Base-by-base conservation (phyloP, 805 yeast species). In the Brettanomyces naardenensis region DNA sequence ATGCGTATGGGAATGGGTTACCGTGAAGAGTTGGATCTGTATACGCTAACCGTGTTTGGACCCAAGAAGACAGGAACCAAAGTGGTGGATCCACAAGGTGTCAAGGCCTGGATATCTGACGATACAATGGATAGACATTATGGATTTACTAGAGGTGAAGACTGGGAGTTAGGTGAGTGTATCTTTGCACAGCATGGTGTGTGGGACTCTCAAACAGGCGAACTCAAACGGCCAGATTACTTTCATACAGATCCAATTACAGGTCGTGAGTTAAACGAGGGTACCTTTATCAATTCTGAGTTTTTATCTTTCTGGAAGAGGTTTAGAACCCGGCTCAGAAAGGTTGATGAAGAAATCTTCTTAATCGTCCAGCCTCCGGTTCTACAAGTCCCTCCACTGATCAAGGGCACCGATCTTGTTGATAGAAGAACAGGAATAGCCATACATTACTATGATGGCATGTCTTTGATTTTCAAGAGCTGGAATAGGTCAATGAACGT, bases 401-500 rank as follows among this genome's bases (percentile, higher is more conserved):
- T 85, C 43, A 68, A 67, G 41, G 69, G 68, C 10, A 68, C 73
- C 30, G 32, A 38, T 21, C 53, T 78, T n/a, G 53, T 82, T 11
- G 92, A 83, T 49, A 54, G 64, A 1, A 72, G 71, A 36, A 79
- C 90, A 0, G 76, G 83, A 2, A 80, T 79, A 48, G 78, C 95
- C 15, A 92, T 95, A 2, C 98, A 90, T 59, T 90, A 80, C 56
- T 90, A 90, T 55, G 98, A 90, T 56, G 98, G 97, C 0, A 72
- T 90, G 78, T 83, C 97, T 2, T 63, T 90, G 27, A 80, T 92
- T 89, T 82, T 84, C 58, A 87, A 88, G 59, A 74, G 80, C 4
- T 92, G 98, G 98, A 85, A 83, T 52, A 66, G 76, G 25, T 62
- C 58, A 34, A 82, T 80, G 59, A 90, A 90, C 51, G 95, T 89